These are phyloP conservation scores for Aschersonia sp. DNA, from an alignment of 2,329 filamentous ascomycete genomes.

Conservation along the genomic window DNA sequence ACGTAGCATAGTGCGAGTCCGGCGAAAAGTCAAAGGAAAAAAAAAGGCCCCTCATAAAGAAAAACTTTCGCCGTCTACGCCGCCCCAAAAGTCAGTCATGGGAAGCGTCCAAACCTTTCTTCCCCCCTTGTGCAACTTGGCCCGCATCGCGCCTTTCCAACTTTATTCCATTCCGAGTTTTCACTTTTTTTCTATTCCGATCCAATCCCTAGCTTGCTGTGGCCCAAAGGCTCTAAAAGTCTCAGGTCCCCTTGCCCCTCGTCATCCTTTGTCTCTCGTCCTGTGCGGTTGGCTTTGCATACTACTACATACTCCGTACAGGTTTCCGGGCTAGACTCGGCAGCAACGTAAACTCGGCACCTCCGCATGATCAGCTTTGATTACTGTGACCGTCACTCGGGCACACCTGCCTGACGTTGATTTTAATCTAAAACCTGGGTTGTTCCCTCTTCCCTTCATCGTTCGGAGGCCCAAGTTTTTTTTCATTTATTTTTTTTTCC, in stretches of 20 bases:
- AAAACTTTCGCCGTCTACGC: not conserved
- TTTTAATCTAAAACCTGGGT: not conserved
- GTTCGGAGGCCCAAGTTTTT: not conserved
- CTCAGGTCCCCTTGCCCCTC: slow-evolving; percentile 1
- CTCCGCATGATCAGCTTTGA: slow-evolving; percentile 1
- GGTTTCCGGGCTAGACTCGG: not conserved
- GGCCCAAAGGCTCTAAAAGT: not conserved
- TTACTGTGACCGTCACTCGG: not conserved
- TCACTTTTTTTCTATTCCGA: not conserved
- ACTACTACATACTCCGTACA: too few relatives aligned
- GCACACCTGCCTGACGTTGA: not conserved
- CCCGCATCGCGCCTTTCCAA: not conserved
- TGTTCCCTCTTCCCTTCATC: not conserved
- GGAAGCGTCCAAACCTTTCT: not conserved
- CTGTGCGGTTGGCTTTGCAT: not conserved
- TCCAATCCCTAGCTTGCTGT: not conserved
- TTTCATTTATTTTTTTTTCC: not conserved
- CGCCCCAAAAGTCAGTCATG: too few relatives aligned
- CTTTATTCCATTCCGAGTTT: not conserved
- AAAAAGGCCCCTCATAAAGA: not conserved
- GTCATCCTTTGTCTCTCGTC: not conserved
- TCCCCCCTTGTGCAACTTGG: not conserved
- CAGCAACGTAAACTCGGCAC: not conserved
- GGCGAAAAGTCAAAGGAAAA: not conserved
- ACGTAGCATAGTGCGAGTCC: too few relatives aligned